A percentile compares a stretch with the other conserved stretches of the same genome.
phyloP scores from a whole-genome alignment of 75 land plant species.

The Cryptomeria japonica region DNA sequence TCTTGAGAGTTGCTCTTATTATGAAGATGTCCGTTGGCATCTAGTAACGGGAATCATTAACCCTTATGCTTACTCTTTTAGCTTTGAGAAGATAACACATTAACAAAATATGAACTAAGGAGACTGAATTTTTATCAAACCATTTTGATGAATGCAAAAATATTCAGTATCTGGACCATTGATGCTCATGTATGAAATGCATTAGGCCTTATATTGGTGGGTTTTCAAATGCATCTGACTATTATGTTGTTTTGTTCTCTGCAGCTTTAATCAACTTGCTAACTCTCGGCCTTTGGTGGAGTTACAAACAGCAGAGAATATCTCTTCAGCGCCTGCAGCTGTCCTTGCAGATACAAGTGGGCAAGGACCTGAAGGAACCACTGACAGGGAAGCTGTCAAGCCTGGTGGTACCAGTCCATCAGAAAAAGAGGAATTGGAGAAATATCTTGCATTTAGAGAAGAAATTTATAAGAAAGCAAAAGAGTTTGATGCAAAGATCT shows the following conservation, averaged over 20 bases:
- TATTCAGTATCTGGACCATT: background rate
- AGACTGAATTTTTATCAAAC: background rate
- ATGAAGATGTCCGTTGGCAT: too few species aligned
- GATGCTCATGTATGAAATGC: background rate
- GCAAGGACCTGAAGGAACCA: conserved; percentile 8
- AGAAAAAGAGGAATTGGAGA: conserved; percentile 43
- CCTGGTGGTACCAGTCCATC: conserved; percentile 25
- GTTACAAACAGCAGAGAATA: conserved; percentile 29
- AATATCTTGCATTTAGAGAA: conserved; percentile 57
- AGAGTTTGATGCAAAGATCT: conserved; percentile 57
- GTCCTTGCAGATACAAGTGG: conserved; percentile 9
- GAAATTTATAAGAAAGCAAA: conserved; percentile 56
- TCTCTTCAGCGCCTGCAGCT: conserved; percentile 17
- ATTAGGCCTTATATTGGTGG: background rate
- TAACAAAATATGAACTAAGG: background rate
- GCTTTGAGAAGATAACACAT: background rate
- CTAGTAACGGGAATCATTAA: too few species aligned
- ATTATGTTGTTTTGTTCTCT: background rate
- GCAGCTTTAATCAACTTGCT: conserved; percentile 39
- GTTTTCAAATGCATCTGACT: background rate
- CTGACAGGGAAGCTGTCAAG: conserved; percentile 36
- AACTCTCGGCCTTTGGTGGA: conserved; percentile 26
- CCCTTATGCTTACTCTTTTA: background rate
- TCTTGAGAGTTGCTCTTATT: too few species aligned
- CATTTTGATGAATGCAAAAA: background rate